Evolutionary conservation across 306 rosid genomes (phyloP).

Genomic region (Trifolium subterraneum): DNA sequence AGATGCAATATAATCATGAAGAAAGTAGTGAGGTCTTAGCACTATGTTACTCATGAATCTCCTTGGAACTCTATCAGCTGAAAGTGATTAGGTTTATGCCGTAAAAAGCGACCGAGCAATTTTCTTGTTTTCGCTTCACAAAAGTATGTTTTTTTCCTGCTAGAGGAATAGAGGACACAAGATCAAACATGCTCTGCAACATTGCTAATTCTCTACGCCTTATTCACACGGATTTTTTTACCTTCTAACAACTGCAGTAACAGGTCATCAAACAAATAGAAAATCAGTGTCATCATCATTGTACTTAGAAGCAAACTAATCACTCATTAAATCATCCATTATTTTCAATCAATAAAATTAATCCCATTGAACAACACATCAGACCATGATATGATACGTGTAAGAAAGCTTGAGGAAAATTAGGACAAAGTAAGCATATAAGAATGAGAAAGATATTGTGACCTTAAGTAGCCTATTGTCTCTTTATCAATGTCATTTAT

Average conservation of each 20-base stretch:
- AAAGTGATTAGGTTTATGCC: constrained; percentile 40
- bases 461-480: neutral
- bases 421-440: neutral
- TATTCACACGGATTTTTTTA: constrained; percentile 81
- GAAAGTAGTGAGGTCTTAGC: constrained; percentile 31
- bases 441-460: too few species aligned
- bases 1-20: constrained; percentile 16
- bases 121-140: constrained; percentile 34
- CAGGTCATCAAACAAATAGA: constrained; percentile 9
- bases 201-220: constrained; percentile 58
- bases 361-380: constrained; percentile 26
- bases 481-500: too few species aligned
- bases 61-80: constrained; percentile 23
- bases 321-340: constrained; percentile 22
- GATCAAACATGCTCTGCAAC: constrained; percentile 35
- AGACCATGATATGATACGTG: constrained; percentile 23
- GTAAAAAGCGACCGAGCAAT: constrained; percentile 31
- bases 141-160: neutral
- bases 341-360: constrained; percentile 29
- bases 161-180: constrained; percentile 26
- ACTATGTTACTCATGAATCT: constrained; percentile 8
- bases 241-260: constrained; percentile 85
- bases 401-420: constrained; percentile 1
- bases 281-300: constrained; percentile 7
- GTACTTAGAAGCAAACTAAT: constrained; percentile 30